Evolutionary conservation across 1,139 yeast genomes (phyloP), one percentile per base, ranked within the genome.

Genomic region (Geotrichum australiense): DNA sequence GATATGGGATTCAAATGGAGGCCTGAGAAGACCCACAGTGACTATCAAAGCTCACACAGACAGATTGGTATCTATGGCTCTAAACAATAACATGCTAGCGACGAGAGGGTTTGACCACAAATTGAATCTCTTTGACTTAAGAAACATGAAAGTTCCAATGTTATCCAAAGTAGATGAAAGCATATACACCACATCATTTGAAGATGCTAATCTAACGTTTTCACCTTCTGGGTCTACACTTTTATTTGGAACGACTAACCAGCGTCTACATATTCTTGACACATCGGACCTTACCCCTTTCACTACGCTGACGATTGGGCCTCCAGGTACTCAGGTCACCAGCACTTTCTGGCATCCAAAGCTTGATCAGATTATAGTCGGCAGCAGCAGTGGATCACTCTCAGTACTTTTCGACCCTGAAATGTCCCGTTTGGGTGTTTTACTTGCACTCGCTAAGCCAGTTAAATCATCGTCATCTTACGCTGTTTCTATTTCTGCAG

Each of bases 341-440:
- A 46, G 55, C 3, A 45, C 61, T 8, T 45, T 53, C 18, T 66
- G 68, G 68, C 54, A 56, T 39, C 27, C 49, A 2, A 35, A 34
- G 2, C 53, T 55, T 2, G 60, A 67, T 41, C 69, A 67, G 42
- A 61, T 70, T 15, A 53, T 61, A 21, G 53, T 61, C 3, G 71
- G 71, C 3, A 52, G 56, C 1, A 43, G 56, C 1, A 43, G 52
- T 22, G 71, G 71, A 1, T 39, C 48, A 0, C 35, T 65, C 1
- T 49, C 50, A 12, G 49, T 63, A 1, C 47, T 68, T n/a, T 68
- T 68, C 40, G 53, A 64, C 3, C 66, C 64, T 0, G 50, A 48
- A 1, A 25, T 23, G 5, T 20, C 25, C 15, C 10, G 7, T 5
- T 55, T 57, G 31, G 73, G 74, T 1, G 63, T 65, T 3, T 53